phyloP scores from a whole-genome alignment of 345 rosid species.

The Pistacia vera region DNA sequence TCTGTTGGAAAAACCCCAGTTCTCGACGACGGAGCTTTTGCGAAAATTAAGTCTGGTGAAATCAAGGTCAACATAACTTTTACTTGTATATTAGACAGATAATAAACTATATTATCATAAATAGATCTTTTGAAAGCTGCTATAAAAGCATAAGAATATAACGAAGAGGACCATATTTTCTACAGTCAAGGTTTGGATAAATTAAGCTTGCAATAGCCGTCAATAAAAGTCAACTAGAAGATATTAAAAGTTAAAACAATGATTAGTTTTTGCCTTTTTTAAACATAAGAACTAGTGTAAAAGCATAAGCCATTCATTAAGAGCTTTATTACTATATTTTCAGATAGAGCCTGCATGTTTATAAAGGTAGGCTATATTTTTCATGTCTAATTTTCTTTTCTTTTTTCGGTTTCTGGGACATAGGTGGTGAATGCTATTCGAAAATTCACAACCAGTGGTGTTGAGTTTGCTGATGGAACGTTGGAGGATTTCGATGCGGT shows the following conservation, averaged over 20 bases:
- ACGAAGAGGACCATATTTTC: not conserved
- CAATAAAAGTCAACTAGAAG: not conserved
- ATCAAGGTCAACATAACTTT: constrained; percentile 44
- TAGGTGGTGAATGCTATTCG: constrained; percentile 38
- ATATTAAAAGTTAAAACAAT: not conserved
- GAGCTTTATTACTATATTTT: too few species aligned
- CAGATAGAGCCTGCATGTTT: not conserved
- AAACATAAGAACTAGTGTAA: not conserved
- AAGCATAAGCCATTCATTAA: not conserved
- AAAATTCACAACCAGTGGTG: constrained; percentile 41
- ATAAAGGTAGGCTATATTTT: not conserved
- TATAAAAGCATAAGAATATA: not conserved
- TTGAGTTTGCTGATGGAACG: constrained; percentile 42
- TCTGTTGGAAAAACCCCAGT: constrained; percentile 68
- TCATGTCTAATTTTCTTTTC: not conserved
- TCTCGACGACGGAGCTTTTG: constrained; percentile 63
- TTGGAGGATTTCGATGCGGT: constrained; percentile 41
- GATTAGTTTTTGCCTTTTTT: too few species aligned
- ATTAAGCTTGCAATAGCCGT: not conserved
- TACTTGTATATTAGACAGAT: not conserved
- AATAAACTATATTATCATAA: not conserved
- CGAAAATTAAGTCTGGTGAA: constrained; percentile 55
- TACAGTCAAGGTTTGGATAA: not conserved
- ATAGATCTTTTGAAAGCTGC: not conserved
- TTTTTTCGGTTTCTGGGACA: not conserved